Evolutionary conservation across 192 early-diverging fungal genomes (phyloP).

Genomic region (Entomortierella lignicola): DNA sequence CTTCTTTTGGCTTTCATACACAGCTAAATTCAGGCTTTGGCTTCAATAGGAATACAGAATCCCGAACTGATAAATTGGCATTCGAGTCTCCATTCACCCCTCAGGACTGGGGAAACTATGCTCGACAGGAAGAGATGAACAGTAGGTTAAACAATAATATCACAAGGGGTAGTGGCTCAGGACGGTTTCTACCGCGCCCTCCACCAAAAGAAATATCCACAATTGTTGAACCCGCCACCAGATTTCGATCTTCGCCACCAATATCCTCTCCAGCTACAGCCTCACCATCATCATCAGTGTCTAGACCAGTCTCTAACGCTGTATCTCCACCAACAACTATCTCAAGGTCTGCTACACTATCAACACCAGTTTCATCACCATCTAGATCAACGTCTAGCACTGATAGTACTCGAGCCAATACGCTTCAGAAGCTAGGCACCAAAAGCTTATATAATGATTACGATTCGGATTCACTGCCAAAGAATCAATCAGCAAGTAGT

Average conservation of each 20-base stretch:
- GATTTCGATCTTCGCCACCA: background rate
- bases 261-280: background rate
- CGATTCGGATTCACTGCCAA: no score
- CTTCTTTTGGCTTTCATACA: no score
- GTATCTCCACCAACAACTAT: background rate
- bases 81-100: background rate
- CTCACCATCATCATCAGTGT: background rate
- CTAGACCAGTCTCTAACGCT: background rate
- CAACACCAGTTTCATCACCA: background rate
- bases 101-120: slow-evolving; percentile 16
- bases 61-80: no score
- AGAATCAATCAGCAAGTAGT: no score
- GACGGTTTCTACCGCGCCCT: no score
- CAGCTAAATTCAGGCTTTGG: no score
- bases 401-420: background rate
- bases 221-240: no score
- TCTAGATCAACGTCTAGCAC: background rate
- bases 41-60: no score
- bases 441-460: no score
- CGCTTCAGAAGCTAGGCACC: no score
- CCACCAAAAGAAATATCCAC: no score
- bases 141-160: background rate
- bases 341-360: background rate
- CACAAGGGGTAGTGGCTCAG: no score
- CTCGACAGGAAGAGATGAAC: background rate